Conservation (phyloP, 2,329 filamentous ascomycete genomes). For the Alternaria alternata region DNA sequence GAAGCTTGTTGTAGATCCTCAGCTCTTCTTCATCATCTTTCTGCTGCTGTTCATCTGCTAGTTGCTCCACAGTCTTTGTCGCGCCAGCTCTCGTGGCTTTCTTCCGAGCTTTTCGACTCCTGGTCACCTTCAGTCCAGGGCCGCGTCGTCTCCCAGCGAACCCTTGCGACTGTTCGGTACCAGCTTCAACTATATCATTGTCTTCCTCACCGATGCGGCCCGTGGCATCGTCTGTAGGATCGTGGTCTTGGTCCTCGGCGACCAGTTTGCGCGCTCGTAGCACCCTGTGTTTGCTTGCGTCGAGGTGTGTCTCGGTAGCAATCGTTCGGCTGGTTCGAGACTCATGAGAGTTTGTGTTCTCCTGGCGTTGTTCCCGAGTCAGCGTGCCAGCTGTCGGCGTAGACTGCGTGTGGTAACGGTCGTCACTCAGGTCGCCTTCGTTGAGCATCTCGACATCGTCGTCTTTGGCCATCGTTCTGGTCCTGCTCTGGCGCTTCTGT, state of each 20-base stretch:
- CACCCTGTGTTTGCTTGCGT: background rate
- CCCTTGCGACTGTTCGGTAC: background rate
- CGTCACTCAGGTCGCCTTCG: background rate
- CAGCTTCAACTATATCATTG: background rate
- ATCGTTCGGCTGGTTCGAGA: background rate
- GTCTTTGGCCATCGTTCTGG: background rate
- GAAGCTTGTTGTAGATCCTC: background rate
- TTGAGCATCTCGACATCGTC: background rate
- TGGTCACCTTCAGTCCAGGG: background rate
- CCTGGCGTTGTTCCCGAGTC: background rate
- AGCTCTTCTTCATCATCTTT: background rate
- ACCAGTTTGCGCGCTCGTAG: too few species aligned
- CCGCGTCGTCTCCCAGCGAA: background rate
- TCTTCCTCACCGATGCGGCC: background rate
- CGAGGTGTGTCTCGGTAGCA: background rate
- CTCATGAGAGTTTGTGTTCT: background rate
- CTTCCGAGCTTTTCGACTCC: background rate
- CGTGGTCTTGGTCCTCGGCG: background rate
- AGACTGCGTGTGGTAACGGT: background rate
- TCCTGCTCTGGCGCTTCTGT: background rate
- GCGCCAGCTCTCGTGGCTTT: background rate
- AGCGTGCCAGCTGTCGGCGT: background rate
- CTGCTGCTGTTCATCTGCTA: background rate
- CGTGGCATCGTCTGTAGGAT: background rate
- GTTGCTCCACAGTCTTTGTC: background rate